These are phyloP conservation scores for Entomortierella beljakovae DNA, from an alignment of 192 early-diverging fungal species.

Conservation along the genomic window DNA sequence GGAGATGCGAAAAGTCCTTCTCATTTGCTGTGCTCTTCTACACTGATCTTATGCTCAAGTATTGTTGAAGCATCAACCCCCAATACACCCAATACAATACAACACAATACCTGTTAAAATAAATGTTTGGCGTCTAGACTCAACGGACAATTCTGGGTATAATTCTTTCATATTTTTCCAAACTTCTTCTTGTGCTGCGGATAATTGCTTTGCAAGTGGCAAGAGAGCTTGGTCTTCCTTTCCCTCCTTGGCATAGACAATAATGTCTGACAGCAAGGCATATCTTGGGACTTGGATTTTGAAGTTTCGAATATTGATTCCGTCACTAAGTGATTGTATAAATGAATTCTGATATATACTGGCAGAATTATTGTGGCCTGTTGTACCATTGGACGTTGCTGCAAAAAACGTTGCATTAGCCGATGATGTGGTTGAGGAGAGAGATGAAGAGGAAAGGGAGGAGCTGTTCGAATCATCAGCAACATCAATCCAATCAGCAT, in stretches of 20 bases:
- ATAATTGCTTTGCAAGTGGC: conserved; percentile 55
- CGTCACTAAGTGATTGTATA: conserved; percentile 46
- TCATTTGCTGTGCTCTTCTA: conserved; percentile 7
- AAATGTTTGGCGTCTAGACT: conserved; percentile 56
- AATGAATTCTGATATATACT: conserved; percentile 15
- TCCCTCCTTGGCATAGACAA: conserved; percentile 59
- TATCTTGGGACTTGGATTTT: conserved; percentile 63
- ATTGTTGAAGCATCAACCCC: background rate
- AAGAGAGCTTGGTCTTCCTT: conserved; percentile 29
- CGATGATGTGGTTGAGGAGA: conserved; percentile 29
- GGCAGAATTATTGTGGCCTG: background rate
- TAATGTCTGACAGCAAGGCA: conserved; percentile 61
- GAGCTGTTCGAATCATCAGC: conserved; percentile 28
- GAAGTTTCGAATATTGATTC: conserved; percentile 68
- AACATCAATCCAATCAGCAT: conserved; percentile 34
- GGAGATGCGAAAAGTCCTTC: background rate
- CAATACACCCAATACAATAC: background rate
- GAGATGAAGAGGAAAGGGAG: conserved; percentile 24
- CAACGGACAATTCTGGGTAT: conserved; percentile 26
- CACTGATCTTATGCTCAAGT: background rate
- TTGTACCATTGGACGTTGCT: conserved; percentile 5
- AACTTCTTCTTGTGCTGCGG: conserved; percentile 55
- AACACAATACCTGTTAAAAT: conserved; percentile 54
- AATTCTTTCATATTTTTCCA: conserved; percentile 41
- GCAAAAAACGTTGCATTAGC: conserved; percentile 10